Base-by-base conservation (phyloP, 345 rosid genomes). In the Anastatica hierochuntica region DNA sequence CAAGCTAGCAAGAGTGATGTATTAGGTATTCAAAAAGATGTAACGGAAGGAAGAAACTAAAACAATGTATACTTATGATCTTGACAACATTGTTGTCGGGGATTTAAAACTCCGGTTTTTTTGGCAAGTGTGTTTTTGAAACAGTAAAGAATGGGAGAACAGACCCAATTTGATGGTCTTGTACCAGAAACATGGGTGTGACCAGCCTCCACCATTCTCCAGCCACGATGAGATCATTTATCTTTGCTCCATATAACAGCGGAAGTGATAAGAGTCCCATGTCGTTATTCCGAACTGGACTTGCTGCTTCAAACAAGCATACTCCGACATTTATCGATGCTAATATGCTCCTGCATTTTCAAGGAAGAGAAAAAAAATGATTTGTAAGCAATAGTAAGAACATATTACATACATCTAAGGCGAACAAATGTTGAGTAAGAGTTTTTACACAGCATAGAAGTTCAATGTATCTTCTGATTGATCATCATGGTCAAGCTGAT, bases 131-230 rank as follows among this genome's bases (percentile, higher is more conserved):
- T 17, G 31, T 43, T 37, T 46, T 29, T 19, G 15, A 51, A 45
- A 66, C 71, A 59, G 60, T 66, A 72, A 44, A 76, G 77, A 64
- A 71, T 50, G 69, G 72, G 75, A 82, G 79, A 73, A 81, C 83
- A 78, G 77, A 85, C 92, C 95, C 84, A 81, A 62, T 74, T 73
- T 60, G 66, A 79, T 69, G 79, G 75, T 81, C 88, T 72, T 86
- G 97, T 90, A 90, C 97, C 95, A 86, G 97, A 90, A 90, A 90
- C 90, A 86, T 90, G 19, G 97, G 95, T 10, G 95, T 90, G 70
- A 90, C 64, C 2, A 90, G 90, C 73, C 95, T 80, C 97, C 97
- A 90, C 97, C 97, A 90, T 66, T 90, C 95, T 49, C 97, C 95
- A 33, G 74, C 72, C 20, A 90, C 58, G 75, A 90, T 84, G 67